phyloP scores from a whole-genome alignment of 176 grass and related monocot genomes.

The Bromus sterilis region DNA sequence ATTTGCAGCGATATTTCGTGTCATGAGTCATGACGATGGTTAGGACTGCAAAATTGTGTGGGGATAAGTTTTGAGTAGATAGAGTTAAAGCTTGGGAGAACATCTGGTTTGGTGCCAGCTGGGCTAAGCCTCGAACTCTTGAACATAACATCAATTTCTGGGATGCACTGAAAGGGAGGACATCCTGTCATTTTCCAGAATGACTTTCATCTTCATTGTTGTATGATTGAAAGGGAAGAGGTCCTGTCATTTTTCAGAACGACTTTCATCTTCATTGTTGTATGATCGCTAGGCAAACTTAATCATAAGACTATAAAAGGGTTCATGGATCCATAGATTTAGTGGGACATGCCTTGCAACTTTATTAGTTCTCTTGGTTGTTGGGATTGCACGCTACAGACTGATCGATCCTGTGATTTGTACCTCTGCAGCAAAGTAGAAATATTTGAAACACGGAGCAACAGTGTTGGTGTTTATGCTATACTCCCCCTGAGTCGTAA shows the following conservation, averaged over 20 bases:
- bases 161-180: not conserved
- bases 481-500: not conserved
- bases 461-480: not conserved
- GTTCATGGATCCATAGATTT: not conserved
- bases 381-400: not conserved
- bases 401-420: not conserved
- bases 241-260: not conserved
- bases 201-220: not conserved
- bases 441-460: not conserved
- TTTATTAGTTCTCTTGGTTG: not conserved
- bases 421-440: constrained; percentile 7
- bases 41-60: not conserved
- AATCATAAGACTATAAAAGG: not conserved
- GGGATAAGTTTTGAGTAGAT: too few species aligned
- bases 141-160: not conserved
- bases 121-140: not conserved
- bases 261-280: not conserved
- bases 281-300: not conserved
- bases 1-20: not conserved
- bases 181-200: not conserved
- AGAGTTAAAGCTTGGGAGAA: not conserved
- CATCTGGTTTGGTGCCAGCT: not conserved
- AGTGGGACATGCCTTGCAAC: not conserved
- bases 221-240: not conserved
- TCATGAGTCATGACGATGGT: not conserved